Percentiles rank a stretch among this genome's conserved stretches.
Evolutionary conservation across 2,329 filamentous ascomycete species (phyloP).

Genomic region (Aspergillus jensenii): DNA sequence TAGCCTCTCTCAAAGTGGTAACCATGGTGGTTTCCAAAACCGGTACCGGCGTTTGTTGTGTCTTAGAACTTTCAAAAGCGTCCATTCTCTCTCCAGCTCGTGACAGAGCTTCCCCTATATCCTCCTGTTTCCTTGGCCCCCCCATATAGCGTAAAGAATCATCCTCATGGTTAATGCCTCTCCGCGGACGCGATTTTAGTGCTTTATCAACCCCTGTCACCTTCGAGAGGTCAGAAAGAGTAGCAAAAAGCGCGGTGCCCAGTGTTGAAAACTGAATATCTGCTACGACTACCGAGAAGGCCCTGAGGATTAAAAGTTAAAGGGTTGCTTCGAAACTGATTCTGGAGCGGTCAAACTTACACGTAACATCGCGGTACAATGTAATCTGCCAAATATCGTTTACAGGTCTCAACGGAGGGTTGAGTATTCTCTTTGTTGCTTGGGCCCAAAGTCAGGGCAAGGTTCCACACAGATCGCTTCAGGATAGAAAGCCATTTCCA

Average conservation of each 20-base stretch:
- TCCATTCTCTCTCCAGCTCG: conserved; percentile 14
- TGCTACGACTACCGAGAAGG: conserved; percentile 68
- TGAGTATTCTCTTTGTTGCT: not conserved
- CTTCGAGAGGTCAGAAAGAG: conserved; percentile 60
- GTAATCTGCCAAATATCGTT: conserved; percentile 30
- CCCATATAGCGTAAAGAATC: not conserved
- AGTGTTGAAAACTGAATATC: conserved; percentile 72
- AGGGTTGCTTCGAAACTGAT: not conserved
- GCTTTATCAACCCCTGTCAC: conserved; percentile 38
- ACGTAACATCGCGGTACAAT: conserved; percentile 44
- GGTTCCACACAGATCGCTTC: conserved; percentile 61
- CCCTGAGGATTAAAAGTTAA: conserved; percentile 22
- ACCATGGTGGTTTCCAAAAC: not conserved
- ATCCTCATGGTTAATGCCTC: not conserved
- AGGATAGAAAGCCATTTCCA: conserved; percentile 73
- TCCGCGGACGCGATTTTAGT: conserved; percentile 12
- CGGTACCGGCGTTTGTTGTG: not conserved
- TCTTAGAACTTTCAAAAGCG: not conserved
- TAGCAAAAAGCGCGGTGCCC: conserved; percentile 66
- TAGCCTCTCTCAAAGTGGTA: not conserved
- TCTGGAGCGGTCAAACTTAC: conserved; percentile 27
- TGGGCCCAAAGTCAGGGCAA: conserved; percentile 51
- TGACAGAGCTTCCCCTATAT: conserved; percentile 26
- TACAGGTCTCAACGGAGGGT: conserved; percentile 25
- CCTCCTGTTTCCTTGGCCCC: conserved; percentile 17